Conservation (phyloP, 345 rosid genomes). For the Mercurialis annua region DNA sequence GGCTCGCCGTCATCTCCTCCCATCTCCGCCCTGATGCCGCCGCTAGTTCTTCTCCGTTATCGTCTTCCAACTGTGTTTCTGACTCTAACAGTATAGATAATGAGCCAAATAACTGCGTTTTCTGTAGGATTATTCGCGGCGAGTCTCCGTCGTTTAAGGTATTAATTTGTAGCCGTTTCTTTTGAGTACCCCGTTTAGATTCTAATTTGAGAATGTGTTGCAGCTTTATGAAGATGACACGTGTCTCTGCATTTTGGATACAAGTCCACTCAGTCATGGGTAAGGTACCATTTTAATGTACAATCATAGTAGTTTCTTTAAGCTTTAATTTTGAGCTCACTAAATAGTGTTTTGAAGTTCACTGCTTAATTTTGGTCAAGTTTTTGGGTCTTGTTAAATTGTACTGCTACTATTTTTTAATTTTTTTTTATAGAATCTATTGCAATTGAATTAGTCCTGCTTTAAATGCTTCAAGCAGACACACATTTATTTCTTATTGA, state of each 20-base stretch:
- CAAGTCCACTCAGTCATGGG: slow-evolving; percentile 75
- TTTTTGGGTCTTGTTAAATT: no score
- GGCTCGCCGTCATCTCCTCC: slow-evolving; percentile 65
- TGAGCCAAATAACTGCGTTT: slow-evolving; percentile 58
- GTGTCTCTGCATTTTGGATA: slow-evolving; percentile 87
- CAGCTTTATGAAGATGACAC: slow-evolving; percentile 91
- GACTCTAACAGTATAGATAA: slow-evolving; percentile 9
- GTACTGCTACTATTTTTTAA: no score
- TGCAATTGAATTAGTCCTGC: slow-evolving; percentile 3
- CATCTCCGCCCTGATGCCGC: slow-evolving; percentile 46
- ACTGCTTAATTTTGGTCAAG: no score
- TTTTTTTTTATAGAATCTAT: no score
- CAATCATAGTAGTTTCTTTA: neutral
- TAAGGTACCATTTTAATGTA: slow-evolving; percentile 49
- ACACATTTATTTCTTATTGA: no score
- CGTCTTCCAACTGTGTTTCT: slow-evolving; percentile 36
- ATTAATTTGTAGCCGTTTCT: neutral
- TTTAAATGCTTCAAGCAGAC: no score
- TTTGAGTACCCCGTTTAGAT: neutral
- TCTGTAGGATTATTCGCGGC: slow-evolving; percentile 75
- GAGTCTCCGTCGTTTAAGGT: slow-evolving; percentile 78
- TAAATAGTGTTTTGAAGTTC: neutral
- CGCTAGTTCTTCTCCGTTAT: slow-evolving; percentile 19
- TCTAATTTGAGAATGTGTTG: slow-evolving; percentile 4
- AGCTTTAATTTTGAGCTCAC: neutral